phyloP scores from a whole-genome alignment of 768 basidiomycete genomes.

The Tubosaeta brunneosetosa region DNA sequence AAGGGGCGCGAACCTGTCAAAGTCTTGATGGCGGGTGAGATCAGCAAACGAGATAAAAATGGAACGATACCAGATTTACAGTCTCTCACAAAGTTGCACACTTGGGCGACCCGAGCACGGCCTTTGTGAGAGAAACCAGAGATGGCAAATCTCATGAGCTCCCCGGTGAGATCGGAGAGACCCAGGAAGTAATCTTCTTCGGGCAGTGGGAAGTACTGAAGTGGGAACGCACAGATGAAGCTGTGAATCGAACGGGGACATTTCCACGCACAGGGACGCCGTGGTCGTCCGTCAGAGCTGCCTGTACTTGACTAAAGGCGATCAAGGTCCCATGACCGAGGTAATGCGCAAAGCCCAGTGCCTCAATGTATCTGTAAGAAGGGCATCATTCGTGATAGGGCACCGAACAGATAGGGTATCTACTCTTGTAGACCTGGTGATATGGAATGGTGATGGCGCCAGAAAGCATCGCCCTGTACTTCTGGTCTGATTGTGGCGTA shows the following conservation, averaged over 20 bases:
- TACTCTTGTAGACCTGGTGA: slow-evolving; percentile 83
- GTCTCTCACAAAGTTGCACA: slow-evolving; percentile 66
- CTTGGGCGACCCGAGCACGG: slow-evolving; percentile 53
- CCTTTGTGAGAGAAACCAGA: slow-evolving; percentile 69
- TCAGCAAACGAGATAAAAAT: not conserved
- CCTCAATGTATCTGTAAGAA: slow-evolving; percentile 73
- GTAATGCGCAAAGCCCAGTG: slow-evolving; percentile 83
- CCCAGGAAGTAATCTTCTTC: slow-evolving; percentile 88
- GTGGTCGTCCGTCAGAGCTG: slow-evolving; percentile 53
- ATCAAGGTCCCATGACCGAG: slow-evolving; percentile 67
- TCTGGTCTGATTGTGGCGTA: slow-evolving; percentile 62
- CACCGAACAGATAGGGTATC: slow-evolving; percentile 1
- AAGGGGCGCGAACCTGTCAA: slow-evolving; percentile 70
- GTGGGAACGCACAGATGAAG: slow-evolving; percentile 2
- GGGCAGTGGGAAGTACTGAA: slow-evolving; percentile 72
- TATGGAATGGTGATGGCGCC: slow-evolving; percentile 70
- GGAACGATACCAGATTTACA: slow-evolving; percentile 59
- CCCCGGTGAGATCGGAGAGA: slow-evolving; percentile 90
- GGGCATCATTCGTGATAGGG: slow-evolving; percentile 13
- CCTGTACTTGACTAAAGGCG: slow-evolving; percentile 62
- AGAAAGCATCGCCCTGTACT: slow-evolving; percentile 64
- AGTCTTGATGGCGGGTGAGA: slow-evolving; percentile 43
- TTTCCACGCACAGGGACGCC: slow-evolving; percentile 56
- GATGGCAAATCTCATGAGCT: slow-evolving; percentile 94
- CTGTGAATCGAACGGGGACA: slow-evolving; percentile 1